Conservation (phyloP, 139 green algal species). For the Volvox africanus region DNA sequence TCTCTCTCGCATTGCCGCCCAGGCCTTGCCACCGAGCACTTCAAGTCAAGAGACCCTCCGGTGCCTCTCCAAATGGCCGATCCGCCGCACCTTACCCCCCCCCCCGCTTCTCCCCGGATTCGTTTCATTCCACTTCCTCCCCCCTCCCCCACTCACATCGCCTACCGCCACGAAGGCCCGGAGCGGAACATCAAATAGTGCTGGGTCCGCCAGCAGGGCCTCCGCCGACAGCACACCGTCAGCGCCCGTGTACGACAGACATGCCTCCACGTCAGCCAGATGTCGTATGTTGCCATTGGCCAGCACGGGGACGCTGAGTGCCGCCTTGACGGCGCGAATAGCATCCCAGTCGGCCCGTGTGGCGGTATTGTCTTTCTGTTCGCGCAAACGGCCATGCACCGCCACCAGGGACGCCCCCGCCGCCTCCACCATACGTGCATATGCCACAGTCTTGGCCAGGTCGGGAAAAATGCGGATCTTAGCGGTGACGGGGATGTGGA, state of each 20-base stretch:
- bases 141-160: slow-evolving; percentile 11
- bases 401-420: slow-evolving; percentile 90
- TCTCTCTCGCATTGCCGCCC: too few relatives aligned
- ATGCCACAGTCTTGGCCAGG: slow-evolving; percentile 88
- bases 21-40: too few relatives aligned
- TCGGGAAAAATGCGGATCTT: slow-evolving; percentile 95
- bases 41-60: too few relatives aligned
- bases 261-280: slow-evolving; percentile 75
- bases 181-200: slow-evolving; percentile 75
- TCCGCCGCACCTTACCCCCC: too few relatives aligned
- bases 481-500: slow-evolving; percentile 79
- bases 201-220: slow-evolving; percentile 88
- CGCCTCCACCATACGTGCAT: slow-evolving; percentile 92
- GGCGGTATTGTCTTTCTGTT: slow-evolving; percentile 82
- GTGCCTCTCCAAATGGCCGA: too few relatives aligned
- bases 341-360: slow-evolving; percentile 85
- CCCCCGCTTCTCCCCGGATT: too few relatives aligned
- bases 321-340: slow-evolving; percentile 81
- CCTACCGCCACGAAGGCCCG: slow-evolving; percentile 30
- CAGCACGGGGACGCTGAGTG: slow-evolving; percentile 78
- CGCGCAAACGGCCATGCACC: slow-evolving; percentile 95
- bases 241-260: slow-evolving; percentile 83
- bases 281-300: slow-evolving; percentile 91
- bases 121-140: too few relatives aligned
- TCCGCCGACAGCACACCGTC: slow-evolving; percentile 92